A percentile compares a stretch with the other conserved stretches of the same genome.
phyloP scores from a whole-genome alignment of 345 rosid genomes.

The Linum lewisii region DNA sequence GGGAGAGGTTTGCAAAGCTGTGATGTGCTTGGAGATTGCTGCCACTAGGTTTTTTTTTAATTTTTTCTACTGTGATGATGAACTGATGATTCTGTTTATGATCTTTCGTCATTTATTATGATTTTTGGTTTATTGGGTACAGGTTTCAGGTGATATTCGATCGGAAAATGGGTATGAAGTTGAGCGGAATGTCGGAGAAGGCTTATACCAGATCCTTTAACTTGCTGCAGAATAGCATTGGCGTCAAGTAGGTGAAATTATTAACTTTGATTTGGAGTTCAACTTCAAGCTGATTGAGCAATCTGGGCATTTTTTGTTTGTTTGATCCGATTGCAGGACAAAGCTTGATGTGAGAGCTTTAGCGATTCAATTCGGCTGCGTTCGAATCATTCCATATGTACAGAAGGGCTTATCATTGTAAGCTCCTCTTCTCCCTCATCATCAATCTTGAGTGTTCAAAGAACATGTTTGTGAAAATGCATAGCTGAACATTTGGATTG shows the following conservation, averaged over 20 bases:
- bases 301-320: not conserved
- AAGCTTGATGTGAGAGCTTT: conserved; percentile 63
- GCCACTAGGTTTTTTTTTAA: conserved; percentile 43
- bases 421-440: conserved; percentile 14
- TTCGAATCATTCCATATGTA: conserved; percentile 75
- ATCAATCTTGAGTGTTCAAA: not conserved
- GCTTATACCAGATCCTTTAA: conserved; percentile 80
- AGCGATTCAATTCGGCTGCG: conserved; percentile 84
- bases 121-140: not conserved
- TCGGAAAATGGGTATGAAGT: conserved; percentile 49
- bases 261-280: not conserved
- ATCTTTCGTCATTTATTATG: not conserved
- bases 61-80: too few species aligned
- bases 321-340: conserved; percentile 28
- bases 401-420: conserved; percentile 59
- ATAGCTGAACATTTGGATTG: too few species aligned
- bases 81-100: too few species aligned
- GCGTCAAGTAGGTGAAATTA: conserved; percentile 50
- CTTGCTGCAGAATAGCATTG: conserved; percentile 61
- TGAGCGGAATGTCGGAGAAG: conserved; percentile 90
- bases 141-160: conserved; percentile 65
- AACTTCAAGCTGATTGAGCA: not conserved
- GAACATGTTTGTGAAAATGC: conserved; percentile 39
- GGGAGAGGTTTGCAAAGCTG: conserved; percentile 93
- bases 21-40: conserved; percentile 84